Evolutionary conservation across 2,329 filamentous ascomycete species (phyloP).

Genomic region (Trichoderma harzianum): DNA sequence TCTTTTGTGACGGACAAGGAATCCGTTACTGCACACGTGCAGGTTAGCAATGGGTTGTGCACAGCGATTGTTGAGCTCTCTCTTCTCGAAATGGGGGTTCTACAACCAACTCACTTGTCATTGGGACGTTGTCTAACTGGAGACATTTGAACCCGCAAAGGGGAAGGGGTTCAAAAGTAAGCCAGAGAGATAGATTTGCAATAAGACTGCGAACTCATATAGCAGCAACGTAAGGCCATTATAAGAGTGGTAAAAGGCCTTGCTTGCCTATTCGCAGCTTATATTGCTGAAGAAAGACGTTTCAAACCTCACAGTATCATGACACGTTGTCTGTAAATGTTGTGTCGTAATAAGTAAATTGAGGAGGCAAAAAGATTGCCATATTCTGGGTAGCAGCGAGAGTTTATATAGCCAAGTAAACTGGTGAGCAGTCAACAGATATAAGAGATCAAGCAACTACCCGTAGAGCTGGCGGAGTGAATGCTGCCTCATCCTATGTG

Average conservation of each 20-base stretch:
- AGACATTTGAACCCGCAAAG: too few species aligned
- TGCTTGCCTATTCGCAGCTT: accelerated
- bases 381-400: neutral
- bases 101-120: neutral
- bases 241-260: neutral
- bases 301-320: neutral
- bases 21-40: too few species aligned
- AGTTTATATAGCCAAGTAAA: neutral
- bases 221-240: neutral
- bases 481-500: neutral
- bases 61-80: neutral
- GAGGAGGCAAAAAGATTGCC: neutral
- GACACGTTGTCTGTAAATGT: neutral
- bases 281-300: neutral
- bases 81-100: neutral
- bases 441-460: neutral
- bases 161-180: too few species aligned
- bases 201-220: neutral
- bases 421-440: neutral
- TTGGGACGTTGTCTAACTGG: neutral
- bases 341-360: neutral
- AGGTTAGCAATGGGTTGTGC: neutral
- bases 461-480: neutral
- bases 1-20: neutral
- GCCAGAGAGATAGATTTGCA: neutral